These are phyloP conservation scores for Tremella mesenterica DNA, from an alignment of 768 basidiomycete species.

Conservation along the genomic window DNA sequence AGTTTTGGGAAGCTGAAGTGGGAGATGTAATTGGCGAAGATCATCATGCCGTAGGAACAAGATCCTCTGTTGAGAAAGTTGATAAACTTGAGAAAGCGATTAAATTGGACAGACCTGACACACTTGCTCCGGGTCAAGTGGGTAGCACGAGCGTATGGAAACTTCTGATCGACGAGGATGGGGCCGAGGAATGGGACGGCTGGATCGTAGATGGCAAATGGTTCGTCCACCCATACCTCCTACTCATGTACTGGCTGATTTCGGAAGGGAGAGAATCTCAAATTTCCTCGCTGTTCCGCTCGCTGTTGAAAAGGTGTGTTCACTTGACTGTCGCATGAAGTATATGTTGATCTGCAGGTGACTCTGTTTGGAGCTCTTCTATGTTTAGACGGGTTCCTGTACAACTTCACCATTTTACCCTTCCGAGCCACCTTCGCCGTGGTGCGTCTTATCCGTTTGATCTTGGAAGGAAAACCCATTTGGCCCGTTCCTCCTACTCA, in stretches of 20 bases:
- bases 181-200: constrained; percentile 36
- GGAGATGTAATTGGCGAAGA: background rate
- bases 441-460: constrained; percentile 7
- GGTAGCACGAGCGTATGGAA: constrained; percentile 33
- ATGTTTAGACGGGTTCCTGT: constrained; percentile 93
- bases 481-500: constrained; percentile 46
- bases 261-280: constrained; percentile 72
- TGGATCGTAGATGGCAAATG: constrained; percentile 43
- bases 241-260: background rate
- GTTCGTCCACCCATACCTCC: constrained; percentile 15
- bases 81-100: too few relatives aligned
- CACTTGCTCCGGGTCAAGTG: too few relatives aligned
- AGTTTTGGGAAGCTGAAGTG: constrained; percentile 16
- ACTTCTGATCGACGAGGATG: constrained; percentile 37
- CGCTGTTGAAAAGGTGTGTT: constrained; percentile 91
- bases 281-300: constrained; percentile 89
- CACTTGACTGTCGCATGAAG: background rate
- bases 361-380: constrained; percentile 84
- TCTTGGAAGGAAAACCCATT: background rate
- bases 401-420: constrained; percentile 94
- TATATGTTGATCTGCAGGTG: constrained; percentile 54
- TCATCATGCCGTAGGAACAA: too few relatives aligned
- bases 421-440: constrained; percentile 54
- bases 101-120: too few relatives aligned
- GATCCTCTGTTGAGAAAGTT: too few relatives aligned